Evolutionary conservation across 2,329 filamentous ascomycete species (phyloP), one percentile per base, ranked within the genome.

Genomic region (Diaporthe citriasiana): DNA sequence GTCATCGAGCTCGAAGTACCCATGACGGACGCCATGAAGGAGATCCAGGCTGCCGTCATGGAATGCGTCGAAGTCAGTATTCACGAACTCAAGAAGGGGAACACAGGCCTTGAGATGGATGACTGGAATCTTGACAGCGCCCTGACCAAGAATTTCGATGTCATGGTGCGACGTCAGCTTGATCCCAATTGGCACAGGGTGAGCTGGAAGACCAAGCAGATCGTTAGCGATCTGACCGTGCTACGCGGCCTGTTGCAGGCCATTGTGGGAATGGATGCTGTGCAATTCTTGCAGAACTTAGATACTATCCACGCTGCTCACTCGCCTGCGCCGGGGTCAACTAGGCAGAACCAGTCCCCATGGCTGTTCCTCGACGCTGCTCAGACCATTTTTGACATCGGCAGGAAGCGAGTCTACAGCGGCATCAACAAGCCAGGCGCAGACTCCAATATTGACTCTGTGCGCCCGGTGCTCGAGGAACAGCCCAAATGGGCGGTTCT

Each of bases 171-270:
- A 76, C 90, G 95, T 73, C 97, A 99, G 82, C 86, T 99, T 25
- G 95, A 98, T 80, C 95, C 96, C 6, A 95, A 98, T 74, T 99
- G 97, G 97, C 97, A 99, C 85, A 91, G 97, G 71, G 94, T 98
- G 69, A 98, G 94, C 82, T 97, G 94, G 88, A 95, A 97, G 83
- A 98, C 96, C 2, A 94, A 93, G 79, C 95, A 98, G 83, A 98
- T 99, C 78, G 96, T 97, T 73, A 93, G 92, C 79, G 97, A 98
- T 81, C 83, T 99, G 78, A 93, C 93, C 0, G 92, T 98, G 25
- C 87, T 99, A 50, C 90, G 96, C 73, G 92, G 91, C 30, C 93
- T 98, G 82, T 88, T 99, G 22, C 93, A 96, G 83, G 93, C 87
- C 47, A 87, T 99, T 27, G 88, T 99, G 35, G 93, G 93, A 2